Base-by-base conservation (phyloP, 495 filamentous ascomycete species). In the Trichoderma parareesei region DNA sequence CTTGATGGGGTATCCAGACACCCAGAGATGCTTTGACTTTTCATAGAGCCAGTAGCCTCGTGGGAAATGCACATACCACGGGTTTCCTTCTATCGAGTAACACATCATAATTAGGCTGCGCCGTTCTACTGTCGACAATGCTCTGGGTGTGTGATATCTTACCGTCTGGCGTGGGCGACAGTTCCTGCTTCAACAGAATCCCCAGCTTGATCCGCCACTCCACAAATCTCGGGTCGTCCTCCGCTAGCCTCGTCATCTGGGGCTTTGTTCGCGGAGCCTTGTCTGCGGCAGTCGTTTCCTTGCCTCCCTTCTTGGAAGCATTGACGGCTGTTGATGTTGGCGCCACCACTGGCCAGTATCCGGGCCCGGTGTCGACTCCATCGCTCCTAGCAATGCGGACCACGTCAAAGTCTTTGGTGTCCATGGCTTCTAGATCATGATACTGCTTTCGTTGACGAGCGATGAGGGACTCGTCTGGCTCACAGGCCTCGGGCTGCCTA, bases 11-110 rank as follows among this genome's bases (percentile, higher is more conserved):
- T 65, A 65, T 5, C 64, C 64, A 20, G 64, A 65, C 7, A 65
- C 64, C 64, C 64, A 65, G 9, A 61, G 53, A 43, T 65, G 53
- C 55, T 65, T 65, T 5, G 64, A 65, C 33, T 61, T 65, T 27
- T 65, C 64, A 43, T 65, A 65, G 37, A 65, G 41, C 64, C 64
- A 65, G 55, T 65, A 65, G 7, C 64, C 57, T 35, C 33, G 59
- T 27, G 64, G 64, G 14, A 65, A 65, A 11, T 65, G 8, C 20
- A 65, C 64, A n/a, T 46, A 61, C 64, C 64, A 65, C 18, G 53
- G 43, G 16, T 60, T 59, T 13, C 64, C 64, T 9, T 65, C 64
- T 65, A 18, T 57, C 8, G n/a, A 13, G 33, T n/a, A 43, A n/a
- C 38, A 16, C 20, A 11, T 40, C 46, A 37, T 27, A 27, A 27